A percentile compares a stretch with the other conserved stretches of the same genome.
phyloP scores from a whole-genome alignment of 106 monocot species.

The Platanthera zijinensis region DNA sequence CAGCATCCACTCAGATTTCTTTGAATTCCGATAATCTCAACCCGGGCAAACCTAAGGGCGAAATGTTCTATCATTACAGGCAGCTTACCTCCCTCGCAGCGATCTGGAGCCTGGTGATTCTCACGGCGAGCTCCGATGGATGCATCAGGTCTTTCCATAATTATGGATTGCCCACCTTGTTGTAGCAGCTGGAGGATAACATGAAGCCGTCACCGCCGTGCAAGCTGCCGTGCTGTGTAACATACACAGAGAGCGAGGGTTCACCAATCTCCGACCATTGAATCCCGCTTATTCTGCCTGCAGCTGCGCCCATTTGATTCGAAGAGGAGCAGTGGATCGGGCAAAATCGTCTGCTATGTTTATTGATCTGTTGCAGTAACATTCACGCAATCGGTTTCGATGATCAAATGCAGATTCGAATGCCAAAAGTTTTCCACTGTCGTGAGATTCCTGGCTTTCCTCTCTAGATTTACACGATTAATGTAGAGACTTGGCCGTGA shows the following conservation, averaged over 20 bases:
- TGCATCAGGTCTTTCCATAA: conserved; percentile 74
- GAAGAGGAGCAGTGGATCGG: not conserved
- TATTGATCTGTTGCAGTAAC: too few species aligned
- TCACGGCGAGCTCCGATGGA: conserved; percentile 62
- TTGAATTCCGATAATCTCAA: not conserved
- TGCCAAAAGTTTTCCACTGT: too few species aligned
- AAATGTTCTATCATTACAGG: not conserved
- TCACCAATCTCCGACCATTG: too few species aligned
- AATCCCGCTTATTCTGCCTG: too few species aligned
- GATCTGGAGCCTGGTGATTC: conserved; percentile 54
- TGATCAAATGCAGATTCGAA: too few species aligned
- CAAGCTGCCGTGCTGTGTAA: not conserved
- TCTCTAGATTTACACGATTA: too few species aligned
- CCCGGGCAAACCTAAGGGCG: not conserved
- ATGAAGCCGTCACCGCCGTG: not conserved
- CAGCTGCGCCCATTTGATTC: not conserved
- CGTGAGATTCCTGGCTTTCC: too few species aligned
- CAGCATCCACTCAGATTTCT: conserved; percentile 2
- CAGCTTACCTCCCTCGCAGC: conserved; percentile 19
- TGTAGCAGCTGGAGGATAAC: conserved; percentile 10
- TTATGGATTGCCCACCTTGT: conserved; percentile 69
- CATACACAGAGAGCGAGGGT: too few species aligned
- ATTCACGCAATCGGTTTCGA: too few species aligned
- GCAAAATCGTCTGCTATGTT: not conserved
- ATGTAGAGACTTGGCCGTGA: too few species aligned